Evolutionary conservation across 345 rosid genomes (phyloP), one percentile per base, ranked within the genome.

Genomic region (Zanthoxylum bungeanum): DNA sequence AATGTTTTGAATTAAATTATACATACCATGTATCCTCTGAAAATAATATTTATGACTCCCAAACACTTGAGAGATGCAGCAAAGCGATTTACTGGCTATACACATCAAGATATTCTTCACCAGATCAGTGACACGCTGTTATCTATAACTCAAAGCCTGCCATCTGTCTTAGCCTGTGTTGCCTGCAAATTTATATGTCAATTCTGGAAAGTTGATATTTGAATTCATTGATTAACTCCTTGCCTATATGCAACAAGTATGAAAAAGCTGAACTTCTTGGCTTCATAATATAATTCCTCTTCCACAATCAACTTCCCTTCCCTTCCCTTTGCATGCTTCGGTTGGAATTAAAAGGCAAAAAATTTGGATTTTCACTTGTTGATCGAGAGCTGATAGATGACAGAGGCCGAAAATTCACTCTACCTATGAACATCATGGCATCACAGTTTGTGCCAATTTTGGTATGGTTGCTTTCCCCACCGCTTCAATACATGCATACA

Each of bases 381-480:
- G 9, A 77, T 64, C 76, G 21, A 51, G 25, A 11, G 37, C 65
- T 27, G 33, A 27, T 31, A 36, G 27, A 64, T 31, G 63, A 44
- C 28, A 40, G 69, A 69, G 42, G 67, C 70, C 78, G 44, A 30
- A 51, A 52, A 52, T 59, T 44, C 59, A 63, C 57, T 68, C 60
- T 27, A 55, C 57, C 57, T 42, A 42, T 24, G 28, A 24, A 56
- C n/a, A 1, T 4, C 27, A 58, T 9, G 51, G 46, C 7, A 59
- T 91, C 85, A 95, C 66, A 80, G 73, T 65, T 91, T 91, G 74
- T 85, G 97, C 89, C 91, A 86, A 81, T 88, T 87, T 69, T 85
- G 92, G 75, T 88, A 89, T 5, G 91, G 99, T 77, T 91, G 96
- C 86, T 95, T 95, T 62, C 99, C 99, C 82, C 87, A 84, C 56